Conservation (phyloP, 1,284 basidiomycete genomes). For the Ganoderma sp. region DNA sequence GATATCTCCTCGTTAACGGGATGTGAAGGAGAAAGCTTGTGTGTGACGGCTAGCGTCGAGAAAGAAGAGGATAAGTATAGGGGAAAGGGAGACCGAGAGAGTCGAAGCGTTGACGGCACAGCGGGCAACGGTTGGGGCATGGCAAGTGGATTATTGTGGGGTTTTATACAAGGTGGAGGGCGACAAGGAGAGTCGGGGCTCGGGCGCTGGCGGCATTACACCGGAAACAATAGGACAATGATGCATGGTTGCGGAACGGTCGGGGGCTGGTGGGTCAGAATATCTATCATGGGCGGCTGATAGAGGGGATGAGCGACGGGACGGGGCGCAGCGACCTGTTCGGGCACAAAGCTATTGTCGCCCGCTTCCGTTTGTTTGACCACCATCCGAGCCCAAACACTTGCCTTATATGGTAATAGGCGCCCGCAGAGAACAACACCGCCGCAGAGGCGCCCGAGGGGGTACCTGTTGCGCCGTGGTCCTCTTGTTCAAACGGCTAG, state of each 20-base stretch:
- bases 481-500: background rate
- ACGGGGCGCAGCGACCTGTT: background rate
- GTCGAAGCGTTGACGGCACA: slow-evolving; percentile 23
- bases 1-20: slow-evolving; percentile 5
- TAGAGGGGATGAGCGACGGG: slow-evolving; percentile 1
- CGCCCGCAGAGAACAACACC: background rate
- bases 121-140: slow-evolving; percentile 25
- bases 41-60: slow-evolving; percentile 30
- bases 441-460: background rate
- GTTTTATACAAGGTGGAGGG: slow-evolving; percentile 22
- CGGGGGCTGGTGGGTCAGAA: background rate
- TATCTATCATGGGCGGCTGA: background rate
- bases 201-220: background rate
- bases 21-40: slow-evolving; percentile 3
- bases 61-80: slow-evolving; percentile 30
- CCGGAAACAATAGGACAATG: slow-evolving; percentile 27
- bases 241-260: background rate
- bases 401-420: slow-evolving; percentile 3
- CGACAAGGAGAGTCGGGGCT: slow-evolving; percentile 5
- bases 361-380: slow-evolving; percentile 12
- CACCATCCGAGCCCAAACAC: slow-evolving; percentile 6
- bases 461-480: background rate
- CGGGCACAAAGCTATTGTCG: slow-evolving; percentile 7
- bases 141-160: background rate
- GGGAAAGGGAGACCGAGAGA: slow-evolving; percentile 20